Evolutionary conservation across 148 eudicot species (phyloP).

Genomic region (Silene latifolia): DNA sequence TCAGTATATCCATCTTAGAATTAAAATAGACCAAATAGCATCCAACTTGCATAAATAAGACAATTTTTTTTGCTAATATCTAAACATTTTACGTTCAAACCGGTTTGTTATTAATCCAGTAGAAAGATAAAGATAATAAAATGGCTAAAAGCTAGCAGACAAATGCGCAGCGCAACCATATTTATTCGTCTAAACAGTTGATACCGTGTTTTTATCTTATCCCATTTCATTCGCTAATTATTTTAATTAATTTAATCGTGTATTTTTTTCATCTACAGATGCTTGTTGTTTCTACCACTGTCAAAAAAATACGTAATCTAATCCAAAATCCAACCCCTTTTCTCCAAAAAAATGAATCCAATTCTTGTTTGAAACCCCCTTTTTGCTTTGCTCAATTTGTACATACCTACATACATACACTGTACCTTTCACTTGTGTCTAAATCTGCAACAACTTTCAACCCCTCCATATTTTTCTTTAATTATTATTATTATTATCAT

Average conservation of each 20-base stretch:
- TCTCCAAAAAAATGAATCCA: constrained; percentile 6
- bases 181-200: not conserved
- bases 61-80: too few species aligned
- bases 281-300: not conserved
- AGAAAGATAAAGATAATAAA: too few species aligned
- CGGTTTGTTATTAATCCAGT: too few species aligned
- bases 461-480: constrained; percentile 30
- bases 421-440: constrained; percentile 22
- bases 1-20: too few species aligned
- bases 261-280: not conserved
- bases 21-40: too few species aligned
- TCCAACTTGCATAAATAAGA: too few species aligned
- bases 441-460: constrained; percentile 16
- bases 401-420: not conserved
- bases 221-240: too few species aligned
- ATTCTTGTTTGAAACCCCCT: not conserved
- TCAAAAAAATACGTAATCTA: constrained; percentile 5
- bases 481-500: not conserved
- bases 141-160: too few species aligned
- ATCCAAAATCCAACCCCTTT: not conserved
- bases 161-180: too few species aligned
- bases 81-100: too few species aligned
- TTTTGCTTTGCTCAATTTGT: not conserved
- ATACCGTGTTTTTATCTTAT: not conserved
- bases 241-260: too few species aligned